Evolutionary conservation across 1,139 yeast genomes (phyloP).

Genomic region (Chernovozyma sophiae-reginae): DNA sequence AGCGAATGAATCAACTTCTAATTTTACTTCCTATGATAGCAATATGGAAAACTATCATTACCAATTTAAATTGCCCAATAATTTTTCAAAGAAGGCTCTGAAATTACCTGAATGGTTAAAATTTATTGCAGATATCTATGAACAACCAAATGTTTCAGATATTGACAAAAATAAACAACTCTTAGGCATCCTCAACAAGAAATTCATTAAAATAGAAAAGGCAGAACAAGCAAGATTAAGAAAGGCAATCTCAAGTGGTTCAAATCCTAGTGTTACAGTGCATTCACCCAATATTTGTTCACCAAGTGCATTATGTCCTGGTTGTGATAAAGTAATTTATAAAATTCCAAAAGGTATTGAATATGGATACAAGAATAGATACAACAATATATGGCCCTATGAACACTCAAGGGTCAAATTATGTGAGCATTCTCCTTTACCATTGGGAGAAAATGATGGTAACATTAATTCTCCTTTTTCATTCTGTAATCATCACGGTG

Average conservation of each 20-base stretch:
- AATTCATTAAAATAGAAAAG: conserved; percentile 47
- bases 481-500: not conserved
- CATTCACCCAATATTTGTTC: conserved; percentile 34
- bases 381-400: conserved; percentile 44
- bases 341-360: conserved; percentile 52
- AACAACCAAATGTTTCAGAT: not conserved
- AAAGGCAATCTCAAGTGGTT: conserved; percentile 18
- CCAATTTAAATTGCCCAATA: conserved; percentile 32
- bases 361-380: conserved; percentile 42
- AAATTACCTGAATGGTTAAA: conserved; percentile 49
- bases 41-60: conserved; percentile 31
- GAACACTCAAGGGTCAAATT: conserved; percentile 44
- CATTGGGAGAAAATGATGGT: not conserved
- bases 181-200: conserved; percentile 28
- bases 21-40: conserved; percentile 20
- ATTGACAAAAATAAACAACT: conserved; percentile 19
- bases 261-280: conserved; percentile 7
- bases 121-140: conserved; percentile 17
- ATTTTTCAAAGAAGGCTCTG: conserved; percentile 14
- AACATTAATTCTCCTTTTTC: not conserved
- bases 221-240: conserved; percentile 48
- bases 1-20: conserved; percentile 23
- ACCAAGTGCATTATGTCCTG: conserved; percentile 41
- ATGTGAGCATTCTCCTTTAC: conserved; percentile 11
- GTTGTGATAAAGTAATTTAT: conserved; percentile 40